Base-by-base conservation (phyloP, 768 basidiomycete species). In the Serendipita sp. region DNA sequence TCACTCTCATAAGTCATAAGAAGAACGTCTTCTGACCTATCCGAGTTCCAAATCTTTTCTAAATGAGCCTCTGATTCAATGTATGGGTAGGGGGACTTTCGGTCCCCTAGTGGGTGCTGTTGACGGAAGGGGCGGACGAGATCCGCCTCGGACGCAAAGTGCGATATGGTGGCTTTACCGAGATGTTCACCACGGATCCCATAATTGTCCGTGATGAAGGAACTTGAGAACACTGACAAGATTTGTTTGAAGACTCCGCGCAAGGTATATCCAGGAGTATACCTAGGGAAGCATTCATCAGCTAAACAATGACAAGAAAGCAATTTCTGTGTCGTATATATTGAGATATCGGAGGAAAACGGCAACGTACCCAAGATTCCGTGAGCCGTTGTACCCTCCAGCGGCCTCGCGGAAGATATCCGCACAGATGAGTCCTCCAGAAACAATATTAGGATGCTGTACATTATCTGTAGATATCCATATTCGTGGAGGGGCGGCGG, bases 1-100 rank as follows among this genome's bases (percentile, higher is more conserved):
- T 58, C 53, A 58, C 53, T 24, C 30, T 58, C 24, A 58, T 58
- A 58, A n/a, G 53, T 58, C 11, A 58, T 13, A 30, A 58, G 22
- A 11, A 58, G n/a, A 26, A 58, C 53, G 4, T 58, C 53, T 31
- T 58, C 53, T 31, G 53, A 58, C 4, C 4, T n/a, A 20, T 58
- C 53, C 53, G 22, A 13, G 31, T 58, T 58, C 53, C 53, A 58
- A n/a, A 33, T 24, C 33, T 33, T 58, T 33, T 58, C 53, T 33
- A 58, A 33, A 24, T 33, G 33, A 3, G 22, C 33, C 33, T 58
- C 53, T 24, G 20, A n/a, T 33, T 58, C 53, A 58, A 34, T n/a
- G 30, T 58, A 58, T n/a, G 53, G 53, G 53, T 58, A 58, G 17
- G 20, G 11, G 26, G 53, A 22, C 24, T 33, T 24, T 11, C 53